phyloP scores from a whole-genome alignment of 306 rosid species.

The Corylus avellana region DNA sequence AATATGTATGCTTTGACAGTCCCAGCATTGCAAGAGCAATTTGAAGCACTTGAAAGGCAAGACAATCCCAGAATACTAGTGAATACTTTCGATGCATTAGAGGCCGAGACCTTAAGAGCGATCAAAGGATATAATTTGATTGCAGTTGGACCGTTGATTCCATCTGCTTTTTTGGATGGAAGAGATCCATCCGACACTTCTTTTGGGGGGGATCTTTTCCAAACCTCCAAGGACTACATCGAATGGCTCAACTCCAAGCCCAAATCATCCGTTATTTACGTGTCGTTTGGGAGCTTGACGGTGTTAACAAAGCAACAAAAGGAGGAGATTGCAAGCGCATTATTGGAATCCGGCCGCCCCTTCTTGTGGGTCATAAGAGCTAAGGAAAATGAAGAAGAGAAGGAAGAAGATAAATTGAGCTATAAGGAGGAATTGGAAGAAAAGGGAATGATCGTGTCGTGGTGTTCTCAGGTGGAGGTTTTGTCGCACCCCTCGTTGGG shows the following conservation, averaged over 20 bases:
- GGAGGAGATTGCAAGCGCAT: slow-evolving; percentile 13
- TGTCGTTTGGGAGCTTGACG: slow-evolving; percentile 23
- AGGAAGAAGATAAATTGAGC: slow-evolving; percentile 10
- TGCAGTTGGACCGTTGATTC: slow-evolving; percentile 22
- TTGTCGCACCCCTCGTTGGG: not conserved
- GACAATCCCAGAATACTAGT: slow-evolving; percentile 28
- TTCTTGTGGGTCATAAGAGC: slow-evolving; percentile 29
- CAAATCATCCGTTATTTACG: not conserved
- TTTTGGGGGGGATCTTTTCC: slow-evolving; percentile 7
- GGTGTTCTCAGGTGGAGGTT: slow-evolving; percentile 6
- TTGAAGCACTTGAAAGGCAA: slow-evolving; percentile 23
- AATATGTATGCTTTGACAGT: slow-evolving; percentile 10
- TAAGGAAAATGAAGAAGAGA: slow-evolving; percentile 8
- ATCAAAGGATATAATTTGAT: slow-evolving; percentile 12
- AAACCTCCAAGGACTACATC: not conserved
- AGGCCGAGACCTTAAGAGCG: slow-evolving; percentile 32
- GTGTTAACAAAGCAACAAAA: not conserved
- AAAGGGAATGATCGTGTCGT: not conserved
- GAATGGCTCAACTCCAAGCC: slow-evolving; percentile 24
- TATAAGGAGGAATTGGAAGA: slow-evolving; percentile 19
- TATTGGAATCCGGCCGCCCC: slow-evolving; percentile 13
- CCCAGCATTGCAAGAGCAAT: slow-evolving; percentile 29
- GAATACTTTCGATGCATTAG: slow-evolving; percentile 48
- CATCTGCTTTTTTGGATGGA: slow-evolving; percentile 12
- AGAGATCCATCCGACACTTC: slow-evolving; percentile 8